Conservation (phyloP, 2,329 filamentous ascomycete genomes). For the Curvularia sp. region DNA sequence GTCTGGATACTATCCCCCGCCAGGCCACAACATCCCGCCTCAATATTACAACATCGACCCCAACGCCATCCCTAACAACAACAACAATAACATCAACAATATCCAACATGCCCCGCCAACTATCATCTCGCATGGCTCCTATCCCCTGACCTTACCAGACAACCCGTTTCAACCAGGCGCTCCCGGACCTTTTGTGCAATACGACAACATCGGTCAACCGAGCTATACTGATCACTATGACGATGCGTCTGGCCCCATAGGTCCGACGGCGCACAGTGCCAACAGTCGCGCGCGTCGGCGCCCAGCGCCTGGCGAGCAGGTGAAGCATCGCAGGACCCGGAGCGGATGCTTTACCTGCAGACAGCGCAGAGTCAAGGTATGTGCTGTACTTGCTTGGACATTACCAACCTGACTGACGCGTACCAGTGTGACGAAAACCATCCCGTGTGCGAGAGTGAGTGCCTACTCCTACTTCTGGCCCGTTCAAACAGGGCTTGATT, state of each 20-base stretch:
- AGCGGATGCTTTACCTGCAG: conserved; percentile 95
- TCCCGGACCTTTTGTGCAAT: conserved; percentile 43
- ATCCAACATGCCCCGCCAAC: conserved; percentile 36
- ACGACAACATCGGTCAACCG: conserved; percentile 44
- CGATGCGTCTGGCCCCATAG: conserved; percentile 38
- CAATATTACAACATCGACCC: conserved; percentile 49
- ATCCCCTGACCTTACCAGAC: conserved; percentile 39
- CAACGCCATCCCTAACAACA: conserved; percentile 32
- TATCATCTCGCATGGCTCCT: conserved; percentile 42
- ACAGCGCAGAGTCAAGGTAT: conserved; percentile 79
- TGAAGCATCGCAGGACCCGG: conserved; percentile 91
- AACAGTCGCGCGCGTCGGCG: conserved; percentile 43
- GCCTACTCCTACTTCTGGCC: conserved; percentile 10
- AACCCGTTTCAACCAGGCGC: conserved; percentile 44
- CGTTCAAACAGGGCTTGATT: conserved; percentile 9
- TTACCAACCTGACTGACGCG: conserved; percentile 22
- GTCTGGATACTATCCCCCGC: conserved; percentile 49
- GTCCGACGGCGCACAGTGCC: conserved; percentile 37
- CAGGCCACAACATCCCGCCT: conserved; percentile 43
- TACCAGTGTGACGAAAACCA: conserved; percentile 85
- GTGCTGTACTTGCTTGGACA: background rate
- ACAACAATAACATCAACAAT: conserved; percentile 24
- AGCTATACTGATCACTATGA: conserved; percentile 49
- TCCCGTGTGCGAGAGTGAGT: conserved; percentile 79
- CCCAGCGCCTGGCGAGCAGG: conserved; percentile 64